Evolutionary conservation across 805 yeast species (phyloP), one percentile per base, ranked within the genome.

Genomic region (Yarrowia phangngaensis): DNA sequence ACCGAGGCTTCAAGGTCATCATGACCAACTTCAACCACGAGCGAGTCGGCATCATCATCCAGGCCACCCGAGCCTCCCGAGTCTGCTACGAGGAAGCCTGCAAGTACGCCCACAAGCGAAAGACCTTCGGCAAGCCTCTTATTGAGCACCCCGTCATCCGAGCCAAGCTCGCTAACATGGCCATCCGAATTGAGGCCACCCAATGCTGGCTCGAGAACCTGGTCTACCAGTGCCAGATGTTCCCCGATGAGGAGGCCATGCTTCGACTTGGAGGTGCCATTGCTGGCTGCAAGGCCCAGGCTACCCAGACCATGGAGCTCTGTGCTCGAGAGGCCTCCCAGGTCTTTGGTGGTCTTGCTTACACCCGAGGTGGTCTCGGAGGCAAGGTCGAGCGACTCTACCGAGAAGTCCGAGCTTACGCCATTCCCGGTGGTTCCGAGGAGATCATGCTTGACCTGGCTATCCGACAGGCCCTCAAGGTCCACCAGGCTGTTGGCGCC

Each of bases 381-480:
- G 72, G 67, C 14, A 65, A 63, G 48, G 70, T 68, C 29, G 72
- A 69, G 58, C 64, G 72, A 19, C 55, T 69, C 36, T 70, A 68
- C 61, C 61, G 72, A 22, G 72, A 69, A 50, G 72, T 67, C n/a
- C 61, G 71, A 7, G 72, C 72, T 8, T 69, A 59, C 54, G 69
- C 73, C 14, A 69, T 69, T 31, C 73, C 73, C 13, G 72, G 72
- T 26, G 72, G 72, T 7, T 67, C 71, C 19, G 72, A 68, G 53
- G 72, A 69, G 54, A 69, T 69, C 52, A 69, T 69, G 72, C 57
- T 68, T 26, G 73, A 69, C 43, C 56, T 69, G 30, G 62, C 67
- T 8, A 64, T 69, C 34, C 56, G 72, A 14, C 72, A 69, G 57
- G 53, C 65, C 23, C 52, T 68, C 50, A 61, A 63, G 52, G 72